Percentiles rank a stretch among this genome's conserved stretches.
These are phyloP conservation scores for Poterioochromonas sp. DNA, from an alignment of 352 stramenopile species.

Conservation along the genomic window DNA sequence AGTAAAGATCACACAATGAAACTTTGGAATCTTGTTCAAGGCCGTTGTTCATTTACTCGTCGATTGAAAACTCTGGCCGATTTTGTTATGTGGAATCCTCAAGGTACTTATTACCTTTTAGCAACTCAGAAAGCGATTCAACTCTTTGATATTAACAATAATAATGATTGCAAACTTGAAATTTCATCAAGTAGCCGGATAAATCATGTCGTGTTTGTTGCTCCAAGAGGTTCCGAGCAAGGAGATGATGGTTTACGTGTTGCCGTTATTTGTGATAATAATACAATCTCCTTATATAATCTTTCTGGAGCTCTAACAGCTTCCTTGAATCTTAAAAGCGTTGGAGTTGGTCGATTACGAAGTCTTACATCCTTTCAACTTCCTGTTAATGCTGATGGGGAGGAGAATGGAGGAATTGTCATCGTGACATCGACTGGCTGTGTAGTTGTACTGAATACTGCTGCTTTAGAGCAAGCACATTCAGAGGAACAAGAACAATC, in stretches of 20 bases:
- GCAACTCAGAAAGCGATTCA: not conserved
- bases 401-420: no score
- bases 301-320: no score
- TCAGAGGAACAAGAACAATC: not conserved
- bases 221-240: no score
- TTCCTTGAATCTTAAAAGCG: no score
- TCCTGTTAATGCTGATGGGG: no score
- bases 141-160: not conserved
- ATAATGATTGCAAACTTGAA: not conserved
- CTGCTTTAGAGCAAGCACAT: not conserved
- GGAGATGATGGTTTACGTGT: not conserved
- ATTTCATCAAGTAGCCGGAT: not conserved
- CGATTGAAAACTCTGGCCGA: not conserved
- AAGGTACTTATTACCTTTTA: not conserved
- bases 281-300: no score
- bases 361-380: no score
- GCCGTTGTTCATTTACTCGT: not conserved
- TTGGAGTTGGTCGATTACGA: no score
- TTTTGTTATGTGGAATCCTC: not conserved
- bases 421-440: not conserved
- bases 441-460: not conserved
- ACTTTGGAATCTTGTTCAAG: conserved; percentile 31
- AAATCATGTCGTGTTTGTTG: not conserved
- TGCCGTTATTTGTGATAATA: not conserved
- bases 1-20: conserved; percentile 10